Evolutionary conservation across 805 yeast species (phyloP), one percentile per base, ranked within the genome.

Genomic region (Ogataea methylovora): DNA sequence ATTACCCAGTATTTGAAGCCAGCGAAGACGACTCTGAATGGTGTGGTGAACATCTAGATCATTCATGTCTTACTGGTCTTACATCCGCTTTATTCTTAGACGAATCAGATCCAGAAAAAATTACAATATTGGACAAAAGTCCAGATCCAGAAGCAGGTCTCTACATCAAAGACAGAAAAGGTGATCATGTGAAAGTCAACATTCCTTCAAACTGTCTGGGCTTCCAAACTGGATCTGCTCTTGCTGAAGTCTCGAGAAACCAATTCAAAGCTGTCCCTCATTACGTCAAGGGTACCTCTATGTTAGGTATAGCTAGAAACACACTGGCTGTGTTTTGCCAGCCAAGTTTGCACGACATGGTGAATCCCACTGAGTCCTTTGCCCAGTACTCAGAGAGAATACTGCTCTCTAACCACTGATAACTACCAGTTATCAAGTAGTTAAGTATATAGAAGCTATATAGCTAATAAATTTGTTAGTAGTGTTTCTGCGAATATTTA

Each of bases 1-100:
- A 76, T 44, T 74, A 57, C 39, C 72, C 79, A 1, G 34, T 44
- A 4, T 33, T 39, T 4, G 41, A 39, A 13, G 40, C 29, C 9
- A 30, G 35, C 1, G 41, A 37, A 1, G 37, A 30, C 8, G 56
- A 52, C 11, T 62, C 54, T 35, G 64, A 62, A 27, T 76, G 82
- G 82, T 76, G 82, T 49, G 80, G 79, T 0, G 77, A 73, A 43
- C 82, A 76, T 46, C 42, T 65, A 27, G 82, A 76, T 48, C 81
- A 75, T 42, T 69, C 76, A 5, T 73, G 80, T 45, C 52, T 76
- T 16, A 76, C 82, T 1, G 81, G 76, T 0, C 54, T 76, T 14
- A 73, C 79, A 1, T 66, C 76, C 16, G 79, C 79, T 10, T 48
- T 71, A 44, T 73, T 62, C 39, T 40, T 71, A 12, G 65, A 69